Evolutionary conservation across 441 rosid genomes (phyloP), one percentile per base, ranked within the genome.

Genomic region (Arabidopsis lyrata): DNA sequence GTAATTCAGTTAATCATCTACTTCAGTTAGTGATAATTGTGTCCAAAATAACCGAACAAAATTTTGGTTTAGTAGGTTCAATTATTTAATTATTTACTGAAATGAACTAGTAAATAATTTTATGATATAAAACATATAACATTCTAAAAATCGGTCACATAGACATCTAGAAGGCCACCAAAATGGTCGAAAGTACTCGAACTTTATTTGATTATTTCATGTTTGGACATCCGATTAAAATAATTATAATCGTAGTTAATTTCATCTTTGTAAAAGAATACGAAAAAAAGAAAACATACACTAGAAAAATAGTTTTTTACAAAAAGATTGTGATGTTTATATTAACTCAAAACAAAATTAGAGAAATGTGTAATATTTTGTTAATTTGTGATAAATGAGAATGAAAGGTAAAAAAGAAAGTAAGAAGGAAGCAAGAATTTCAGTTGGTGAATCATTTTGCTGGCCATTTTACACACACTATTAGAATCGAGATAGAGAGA

Each of bases 381-480:
- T 2, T 16, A 47, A 48, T 16, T 3, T 48, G 24, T 48, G 31
- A n/a, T n/a, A 14, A n/a, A 18, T 14, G 24, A 50, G 6, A 66
- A 62, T 15, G n/a, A 12, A 56, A 76, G 16, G 71, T 56, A 3
- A 55, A 35, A 68, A 62, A 16, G 2, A 76, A 69, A 55, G 31
- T 18, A 49, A 62, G 36, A 75, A 83, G 86, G 69, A 80, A 80
- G 82, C 82, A 87, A 80, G 79, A 82, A 76, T 82, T 82, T 82
- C 83, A 83, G 47, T 73, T 47, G 66, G 60, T 78, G 76, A 71
- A 92, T 92, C 83, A 92, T 92, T 75, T 82, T 90, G 95, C 87
- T 90, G 83, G 96, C 98, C 98, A 90, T 85, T 84, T 24, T 24
- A 24, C 27, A 24, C 27, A 42, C 34, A 38, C 27, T 16, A 52